phyloP scores from a whole-genome alignment of 2,329 filamentous ascomycete genomes.

The Pseudodiploospora longispora region DNA sequence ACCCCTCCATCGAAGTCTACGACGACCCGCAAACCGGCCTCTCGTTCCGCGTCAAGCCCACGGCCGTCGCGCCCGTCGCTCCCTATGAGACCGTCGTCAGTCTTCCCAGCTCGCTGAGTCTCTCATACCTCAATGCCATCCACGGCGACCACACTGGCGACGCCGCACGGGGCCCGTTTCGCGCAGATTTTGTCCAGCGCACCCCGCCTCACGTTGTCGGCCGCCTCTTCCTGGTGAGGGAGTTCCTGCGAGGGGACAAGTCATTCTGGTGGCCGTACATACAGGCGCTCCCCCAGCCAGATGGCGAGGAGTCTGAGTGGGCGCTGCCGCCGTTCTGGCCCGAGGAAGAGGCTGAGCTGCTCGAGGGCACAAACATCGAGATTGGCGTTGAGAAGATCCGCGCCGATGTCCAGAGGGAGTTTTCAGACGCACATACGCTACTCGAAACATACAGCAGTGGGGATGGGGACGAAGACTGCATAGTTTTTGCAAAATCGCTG shows the following conservation, averaged over 20 bases:
- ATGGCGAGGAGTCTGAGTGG: slow-evolving; percentile 36
- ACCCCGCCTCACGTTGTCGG: slow-evolving; percentile 52
- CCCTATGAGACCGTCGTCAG: slow-evolving; percentile 39
- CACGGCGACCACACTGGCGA: slow-evolving; percentile 6
- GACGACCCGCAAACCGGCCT: slow-evolving; percentile 41
- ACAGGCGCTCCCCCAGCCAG: slow-evolving; percentile 53
- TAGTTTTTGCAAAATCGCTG: slow-evolving; percentile 24
- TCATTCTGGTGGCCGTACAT: slow-evolving; percentile 67
- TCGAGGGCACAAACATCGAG: slow-evolving; percentile 46
- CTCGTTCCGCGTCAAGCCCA: slow-evolving; percentile 43
- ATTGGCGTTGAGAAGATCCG: slow-evolving; percentile 42
- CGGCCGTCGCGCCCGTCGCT: slow-evolving; percentile 17
- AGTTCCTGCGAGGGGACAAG: slow-evolving; percentile 48
- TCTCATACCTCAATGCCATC: slow-evolving; percentile 52
- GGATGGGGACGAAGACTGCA: slow-evolving; percentile 14
- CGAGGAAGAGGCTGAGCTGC: slow-evolving; percentile 47
- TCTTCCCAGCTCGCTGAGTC: slow-evolving; percentile 43
- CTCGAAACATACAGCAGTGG: slow-evolving; percentile 18
- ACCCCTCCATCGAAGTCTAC: slow-evolving; percentile 45
- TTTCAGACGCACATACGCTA: slow-evolving; percentile 31
- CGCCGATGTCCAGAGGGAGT: slow-evolving; percentile 37
- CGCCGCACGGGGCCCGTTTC: slow-evolving; percentile 26
- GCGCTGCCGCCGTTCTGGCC: slow-evolving; percentile 57
- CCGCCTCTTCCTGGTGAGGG: slow-evolving; percentile 61
- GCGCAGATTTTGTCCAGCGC: slow-evolving; percentile 38